These are phyloP conservation scores for Schizophyllum commune DNA, from an alignment of 1,284 basidiomycete species.

Conservation along the genomic window DNA sequence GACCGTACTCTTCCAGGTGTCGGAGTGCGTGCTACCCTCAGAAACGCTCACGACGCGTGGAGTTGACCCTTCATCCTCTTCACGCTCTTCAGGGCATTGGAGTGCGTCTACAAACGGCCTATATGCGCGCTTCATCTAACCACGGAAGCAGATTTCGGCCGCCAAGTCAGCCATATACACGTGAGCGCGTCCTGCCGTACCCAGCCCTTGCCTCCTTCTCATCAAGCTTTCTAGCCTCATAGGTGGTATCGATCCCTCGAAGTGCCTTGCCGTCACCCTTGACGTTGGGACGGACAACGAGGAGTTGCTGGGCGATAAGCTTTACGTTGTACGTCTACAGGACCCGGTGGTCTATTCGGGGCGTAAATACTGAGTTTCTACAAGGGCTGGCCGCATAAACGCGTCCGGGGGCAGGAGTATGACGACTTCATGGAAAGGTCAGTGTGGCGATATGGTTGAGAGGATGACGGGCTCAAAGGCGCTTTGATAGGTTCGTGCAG, in stretches of 20 bases:
- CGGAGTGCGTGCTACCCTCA: slow-evolving; percentile 33
- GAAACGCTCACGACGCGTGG: background rate
- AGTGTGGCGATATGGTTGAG: slow-evolving; percentile 6
- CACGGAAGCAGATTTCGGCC: slow-evolving; percentile 56
- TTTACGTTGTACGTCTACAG: slow-evolving; percentile 57
- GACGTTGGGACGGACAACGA: slow-evolving; percentile 80
- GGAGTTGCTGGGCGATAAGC: slow-evolving; percentile 47
- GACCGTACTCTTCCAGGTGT: slow-evolving; percentile 19
- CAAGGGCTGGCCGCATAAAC: slow-evolving; percentile 59
- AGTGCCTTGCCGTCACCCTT: slow-evolving; percentile 57
- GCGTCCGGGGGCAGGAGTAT: slow-evolving; percentile 60
- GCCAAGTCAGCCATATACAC: slow-evolving; percentile 87
- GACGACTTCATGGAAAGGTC: slow-evolving; percentile 65
- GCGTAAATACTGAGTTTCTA: background rate
- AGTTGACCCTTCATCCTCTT: background rate
- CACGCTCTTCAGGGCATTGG: slow-evolving; percentile 36
- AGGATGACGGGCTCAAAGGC: background rate
- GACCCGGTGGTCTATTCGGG: background rate
- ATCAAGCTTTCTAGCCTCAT: slow-evolving; percentile 43
- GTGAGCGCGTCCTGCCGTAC: slow-evolving; percentile 26
- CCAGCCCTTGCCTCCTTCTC: background rate
- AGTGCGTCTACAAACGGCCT: slow-evolving; percentile 14
- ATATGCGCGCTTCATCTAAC: slow-evolving; percentile 9
- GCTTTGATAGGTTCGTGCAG: slow-evolving; percentile 34
- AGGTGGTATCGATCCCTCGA: slow-evolving; percentile 72